Evolutionary conservation across 306 rosid species (phyloP), one percentile per base, ranked within the genome.

Genomic region (Prunus fruticosa): DNA sequence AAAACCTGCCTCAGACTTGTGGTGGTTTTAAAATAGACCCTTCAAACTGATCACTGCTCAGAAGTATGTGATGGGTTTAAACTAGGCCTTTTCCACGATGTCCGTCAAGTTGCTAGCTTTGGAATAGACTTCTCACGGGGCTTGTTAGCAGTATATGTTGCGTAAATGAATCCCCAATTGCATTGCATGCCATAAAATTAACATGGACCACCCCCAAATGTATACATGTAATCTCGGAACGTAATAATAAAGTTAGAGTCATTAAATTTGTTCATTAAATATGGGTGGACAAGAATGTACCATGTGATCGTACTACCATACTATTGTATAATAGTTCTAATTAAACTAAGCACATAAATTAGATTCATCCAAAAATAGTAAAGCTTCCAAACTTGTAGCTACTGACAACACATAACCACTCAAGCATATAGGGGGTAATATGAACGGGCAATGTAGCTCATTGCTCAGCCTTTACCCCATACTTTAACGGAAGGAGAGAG

Each of bases 21-120:
- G 84, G 69, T 79, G 82, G 80, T n/a, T 69, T 81, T 14, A 76
- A 85, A 85, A 81, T 89, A 81, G 88, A 87, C 93, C 82, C 78
- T 78, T 89, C 93, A 85, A 76, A 66, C 6, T 66, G 52, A n/a
- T n/a, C 30, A 23, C 27, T 43, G n/a, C 51, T 18, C 49, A 64
- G 69, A 7, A 0, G 49, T 64, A 64, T 30, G 30, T 58, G 56
- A 62, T 49, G 32, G 54, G 20, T 30, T 53, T 46, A 22, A 28
- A 67, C 45, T 64, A 25, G 72, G 69, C 80, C 45, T 27, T 27
- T 27, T 43, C 74, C 73, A 76, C 76, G 73, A 54, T 78, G 58
- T 76, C 78, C 81, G 72, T 27, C 61, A 80, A 46, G 22, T 56
- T 64, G 69, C 75, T 81, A 77, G 69, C 25, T 77, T 67, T 69